A percentile compares a stretch with the other conserved stretches of the same genome.
These are phyloP conservation scores for Prinsepia uniflora DNA, from an alignment of 306 rosid genomes.

Conservation along the genomic window DNA sequence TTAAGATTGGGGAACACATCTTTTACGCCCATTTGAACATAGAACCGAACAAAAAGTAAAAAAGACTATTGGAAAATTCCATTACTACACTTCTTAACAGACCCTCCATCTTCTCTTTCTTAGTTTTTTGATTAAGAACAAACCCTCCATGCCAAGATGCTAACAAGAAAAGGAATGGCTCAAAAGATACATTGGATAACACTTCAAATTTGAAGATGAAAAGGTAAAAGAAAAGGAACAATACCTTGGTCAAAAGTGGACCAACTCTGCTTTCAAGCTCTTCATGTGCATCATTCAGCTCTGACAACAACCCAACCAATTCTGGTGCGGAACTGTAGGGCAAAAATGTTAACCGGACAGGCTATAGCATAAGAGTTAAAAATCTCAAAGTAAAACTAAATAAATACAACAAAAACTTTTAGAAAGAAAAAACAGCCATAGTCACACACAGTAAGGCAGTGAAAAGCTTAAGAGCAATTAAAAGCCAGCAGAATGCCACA, in stretches of 20 bases:
- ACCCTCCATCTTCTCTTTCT: background rate
- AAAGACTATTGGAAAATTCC: background rate
- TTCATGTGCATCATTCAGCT: conserved; percentile 64
- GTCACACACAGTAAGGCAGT: no score
- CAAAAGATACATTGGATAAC: conserved; percentile 23
- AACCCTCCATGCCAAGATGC: background rate
- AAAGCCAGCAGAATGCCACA: no score
- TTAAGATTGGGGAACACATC: no score
- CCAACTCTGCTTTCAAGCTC: conserved; percentile 58
- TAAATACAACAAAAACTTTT: no score
- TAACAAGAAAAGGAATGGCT: conserved; percentile 13
- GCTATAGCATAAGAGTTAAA: no score
- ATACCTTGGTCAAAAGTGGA: conserved; percentile 72
- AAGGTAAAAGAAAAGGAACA: background rate
- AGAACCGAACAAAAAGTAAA: background rate
- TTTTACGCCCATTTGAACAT: background rate
- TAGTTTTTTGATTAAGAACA: background rate
- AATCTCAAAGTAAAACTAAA: no score
- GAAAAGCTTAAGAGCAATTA: no score
- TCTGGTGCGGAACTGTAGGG: conserved; percentile 80
- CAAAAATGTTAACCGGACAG: no score
- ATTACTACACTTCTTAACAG: conserved; percentile 3
- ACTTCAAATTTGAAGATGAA: background rate
- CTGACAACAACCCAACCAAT: conserved; percentile 68
- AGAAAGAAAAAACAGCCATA: no score